Evolutionary conservation across 331 rosid species (phyloP), one percentile per base, ranked within the genome.

Genomic region (Rosa hybrid): DNA sequence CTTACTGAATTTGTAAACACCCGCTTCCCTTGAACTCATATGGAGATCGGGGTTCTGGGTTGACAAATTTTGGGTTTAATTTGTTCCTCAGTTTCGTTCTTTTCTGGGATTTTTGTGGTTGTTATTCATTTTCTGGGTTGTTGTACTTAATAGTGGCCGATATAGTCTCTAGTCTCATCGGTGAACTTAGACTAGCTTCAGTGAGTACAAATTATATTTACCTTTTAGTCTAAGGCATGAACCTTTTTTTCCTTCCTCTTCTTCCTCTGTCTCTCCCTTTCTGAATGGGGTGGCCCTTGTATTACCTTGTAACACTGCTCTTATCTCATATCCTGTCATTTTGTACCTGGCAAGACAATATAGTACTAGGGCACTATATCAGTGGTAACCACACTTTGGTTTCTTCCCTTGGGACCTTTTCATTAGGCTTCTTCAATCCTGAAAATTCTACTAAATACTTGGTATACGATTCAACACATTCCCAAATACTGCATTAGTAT

Each of bases 391-490:
- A 8, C 0, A 57, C 30, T 3, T 9, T 57, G 30, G 27, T 3
- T 57, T 57, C 64, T 57, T 57, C 64, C 64, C 64, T 8, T 57
- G 64, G 30, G 13, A 0, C 64, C 12, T 57, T 57, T n/a, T 57
- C 64, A 69, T 16, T 91, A 6, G 96, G 96, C 71, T 91, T 91
- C 90, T 89, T 86, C 85, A 81, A 8, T 1, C 83, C 83, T 80
- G 89, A 88, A 76, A 86, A 77, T 12, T 80, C 90, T 59, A 84
- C 92, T 5, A 86, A 89, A 4, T 86, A 85, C 83, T 89, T 34
- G 45, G 45, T 34, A 34, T 64, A 14, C 6, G 44, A 23, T 64
- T 6, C 12, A 12, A 64, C n/a, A 64, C 4, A 14, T 27, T 13
- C 11, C 70, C 21, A 64, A 3, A 64, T 6, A 64, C n/a, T 12